These are phyloP conservation scores for Nothophaeocryptopus gaeumannii DNA, from an alignment of 2,329 filamentous ascomycete species.

Conservation along the genomic window DNA sequence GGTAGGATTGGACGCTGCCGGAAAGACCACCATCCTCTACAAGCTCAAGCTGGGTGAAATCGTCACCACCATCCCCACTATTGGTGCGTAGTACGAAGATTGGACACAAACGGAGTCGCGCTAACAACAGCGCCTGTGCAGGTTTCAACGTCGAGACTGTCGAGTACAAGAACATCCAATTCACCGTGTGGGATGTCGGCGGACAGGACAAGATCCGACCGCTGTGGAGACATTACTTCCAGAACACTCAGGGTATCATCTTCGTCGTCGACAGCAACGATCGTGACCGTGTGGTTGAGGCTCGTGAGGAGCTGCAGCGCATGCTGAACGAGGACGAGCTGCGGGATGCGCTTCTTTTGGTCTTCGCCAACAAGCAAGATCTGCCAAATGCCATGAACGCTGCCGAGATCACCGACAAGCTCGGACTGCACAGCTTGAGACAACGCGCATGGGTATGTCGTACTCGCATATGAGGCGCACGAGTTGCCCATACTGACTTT, in stretches of 20 bases:
- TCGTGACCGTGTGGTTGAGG: slow-evolving; percentile 86
- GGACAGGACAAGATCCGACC: slow-evolving; percentile 98
- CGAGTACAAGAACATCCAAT: slow-evolving; percentile 99
- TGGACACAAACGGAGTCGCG: not conserved
- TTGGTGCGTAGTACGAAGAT: slow-evolving; percentile 53
- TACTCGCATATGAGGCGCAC: not conserved
- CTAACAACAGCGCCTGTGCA: slow-evolving; percentile 26
- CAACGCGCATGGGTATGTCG: slow-evolving; percentile 93
- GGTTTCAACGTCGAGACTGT: slow-evolving; percentile 98
- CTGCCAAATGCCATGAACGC: slow-evolving; percentile 97
- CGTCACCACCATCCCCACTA: slow-evolving; percentile 96
- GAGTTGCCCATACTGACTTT: slow-evolving; percentile 2
- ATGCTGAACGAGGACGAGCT: slow-evolving; percentile 98
- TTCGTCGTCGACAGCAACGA: slow-evolving; percentile 98
- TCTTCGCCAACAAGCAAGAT: slow-evolving; percentile 99
- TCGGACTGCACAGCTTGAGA: slow-evolving; percentile 97
- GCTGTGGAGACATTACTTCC: slow-evolving; percentile 95
- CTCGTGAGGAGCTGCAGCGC: slow-evolving; percentile 86
- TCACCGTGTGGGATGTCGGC: slow-evolving; percentile 98
- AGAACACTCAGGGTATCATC: slow-evolving; percentile 94
- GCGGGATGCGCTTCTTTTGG: slow-evolving; percentile 88
- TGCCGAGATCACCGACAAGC: slow-evolving; percentile 99
- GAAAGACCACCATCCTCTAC: slow-evolving; percentile 99
- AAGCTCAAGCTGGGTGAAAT: slow-evolving; percentile 98
- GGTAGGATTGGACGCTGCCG: slow-evolving; percentile 94